Evolutionary conservation across 2,329 filamentous ascomycete genomes (phyloP), one percentile per base, ranked within the genome.

Genomic region (Diaporthe helianthi): DNA sequence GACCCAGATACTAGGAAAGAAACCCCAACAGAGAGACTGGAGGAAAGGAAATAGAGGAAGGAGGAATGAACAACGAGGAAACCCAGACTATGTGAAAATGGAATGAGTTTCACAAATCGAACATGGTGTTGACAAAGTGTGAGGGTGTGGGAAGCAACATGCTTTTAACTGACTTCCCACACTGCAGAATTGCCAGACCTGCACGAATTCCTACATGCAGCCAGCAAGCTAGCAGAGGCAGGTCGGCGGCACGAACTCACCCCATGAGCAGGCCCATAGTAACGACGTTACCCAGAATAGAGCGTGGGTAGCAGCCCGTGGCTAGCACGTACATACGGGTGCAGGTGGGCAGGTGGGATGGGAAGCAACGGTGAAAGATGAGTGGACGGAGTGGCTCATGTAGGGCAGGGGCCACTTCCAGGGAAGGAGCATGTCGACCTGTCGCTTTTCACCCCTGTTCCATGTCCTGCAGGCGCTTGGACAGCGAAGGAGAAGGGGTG

Each of bases 221-320:
- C 36, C 15, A 38, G 9, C 12, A 38, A 15, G 36, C 36, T 15
- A 13, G 13, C 36, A 47, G 69, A 38, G 36, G 13, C 36, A 47
- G 69, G 69, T 60, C 61, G 67, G 69, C 69, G 69, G 67, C 53
- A 71, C 67, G 69, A 64, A 70, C 38, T 41, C 47, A 17, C 17
- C 7, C n/a, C 49, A 33, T 33, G 31, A 31, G 49, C 49, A 52
- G 29, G 29, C 51, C 29, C 51, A 22, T 22, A 33, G 17, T 12
- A 22, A 38, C 26, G 51, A 49, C 29, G 67, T 52, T 55, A 49
- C 69, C 69, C 31, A 68, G 65, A 70, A 70, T 70, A 70, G 69
- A 70, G 64, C 47, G 36, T 53, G 58, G 58, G 67, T 51, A 49
- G 60, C 47, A 64, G 44, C 54, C 55, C 38, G 49, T 36, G 19